Evolutionary conservation across 2,329 filamentous ascomycete species (phyloP), one percentile per base, ranked within the genome.

Genomic region (Fragosphaeria purpurea): DNA sequence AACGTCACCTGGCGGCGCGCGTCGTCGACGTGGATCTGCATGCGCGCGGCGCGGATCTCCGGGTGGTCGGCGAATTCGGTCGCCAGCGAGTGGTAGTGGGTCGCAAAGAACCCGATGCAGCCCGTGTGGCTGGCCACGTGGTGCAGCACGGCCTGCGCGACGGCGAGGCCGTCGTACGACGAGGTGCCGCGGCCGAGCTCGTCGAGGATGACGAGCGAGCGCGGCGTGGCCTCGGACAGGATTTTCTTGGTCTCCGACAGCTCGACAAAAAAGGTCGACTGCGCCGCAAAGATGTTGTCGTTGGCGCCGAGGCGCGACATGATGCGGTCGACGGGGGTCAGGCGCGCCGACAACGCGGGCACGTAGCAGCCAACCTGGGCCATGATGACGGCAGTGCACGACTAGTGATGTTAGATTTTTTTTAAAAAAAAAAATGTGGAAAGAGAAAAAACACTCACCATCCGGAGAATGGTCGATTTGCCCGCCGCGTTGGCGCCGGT

Each of bases 231-330:
- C 69, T 97, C 93, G 0, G 88, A 82, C 1, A 98, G 76, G 47
- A 98, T 98, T 74, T 97, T 97, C 72, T 97, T 95, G 0, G 93
- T 98, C 66, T 98, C 93, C 0, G 89, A 90, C 2, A 98, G 73
- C 67, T 98, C 93, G 33, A 98, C 91, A 62, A 98, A 97, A 74
- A 98, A 98, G 3, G 93, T 98, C 11, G 88, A 95, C 66, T 98
- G 93, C 0, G 91, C 88, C 1, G 91, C 93, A 63, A 98, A 97
- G 60, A 98, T 98, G 67, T 97, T 97, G 79, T 98, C 93, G 62
- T 97, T 95, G 45, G 93, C 93, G 8, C 93, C 93, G 0, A 98
- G 80, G 44, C 93, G 88, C 8, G 91, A 97, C 93, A 98, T 98
- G 72, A 98, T 97, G 50, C 93, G 87, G 64, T 98, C 93, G 4